These are phyloP conservation scores for Botrytis fragariae DNA, from an alignment of 2,329 filamentous ascomycete species.

Conservation along the genomic window DNA sequence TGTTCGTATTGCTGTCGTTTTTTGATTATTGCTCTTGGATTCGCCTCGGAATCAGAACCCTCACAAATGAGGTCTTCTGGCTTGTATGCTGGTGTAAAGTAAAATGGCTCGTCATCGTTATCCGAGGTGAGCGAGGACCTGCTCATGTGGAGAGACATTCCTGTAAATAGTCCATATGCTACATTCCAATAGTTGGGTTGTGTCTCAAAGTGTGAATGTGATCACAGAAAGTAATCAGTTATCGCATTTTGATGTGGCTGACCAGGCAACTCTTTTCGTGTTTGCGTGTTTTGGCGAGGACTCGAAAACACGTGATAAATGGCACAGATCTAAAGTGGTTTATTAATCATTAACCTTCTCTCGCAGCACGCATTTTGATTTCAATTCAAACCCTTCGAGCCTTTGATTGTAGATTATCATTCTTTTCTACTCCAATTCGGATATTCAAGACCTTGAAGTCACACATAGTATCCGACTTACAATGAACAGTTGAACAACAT, in stretches of 20 bases:
- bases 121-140: neutral
- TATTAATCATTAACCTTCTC: neutral
- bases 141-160: constrained; percentile 14
- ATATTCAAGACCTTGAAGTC: neutral
- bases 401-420: neutral
- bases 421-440: neutral
- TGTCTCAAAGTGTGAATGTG: constrained; percentile 9
- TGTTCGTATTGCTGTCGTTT: constrained; percentile 57
- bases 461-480: neutral
- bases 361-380: neutral
- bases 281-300: constrained; percentile 10
- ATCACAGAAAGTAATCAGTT: constrained; percentile 13
- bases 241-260: constrained; percentile 20
- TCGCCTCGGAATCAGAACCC: constrained; percentile 58
- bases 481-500: neutral
- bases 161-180: constrained; percentile 20
- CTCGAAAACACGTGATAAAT: constrained; percentile 10
- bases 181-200: neutral
- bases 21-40: constrained; percentile 46
- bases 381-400: neutral
- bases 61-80: constrained; percentile 51
- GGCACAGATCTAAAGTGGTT: neutral
- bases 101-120: constrained; percentile 42
- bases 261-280: constrained; percentile 16
- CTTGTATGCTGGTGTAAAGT: constrained; percentile 46